Evolutionary conservation across 1,139 yeast species (phyloP).

Genomic region (Saccharomyces hybrid): DNA sequence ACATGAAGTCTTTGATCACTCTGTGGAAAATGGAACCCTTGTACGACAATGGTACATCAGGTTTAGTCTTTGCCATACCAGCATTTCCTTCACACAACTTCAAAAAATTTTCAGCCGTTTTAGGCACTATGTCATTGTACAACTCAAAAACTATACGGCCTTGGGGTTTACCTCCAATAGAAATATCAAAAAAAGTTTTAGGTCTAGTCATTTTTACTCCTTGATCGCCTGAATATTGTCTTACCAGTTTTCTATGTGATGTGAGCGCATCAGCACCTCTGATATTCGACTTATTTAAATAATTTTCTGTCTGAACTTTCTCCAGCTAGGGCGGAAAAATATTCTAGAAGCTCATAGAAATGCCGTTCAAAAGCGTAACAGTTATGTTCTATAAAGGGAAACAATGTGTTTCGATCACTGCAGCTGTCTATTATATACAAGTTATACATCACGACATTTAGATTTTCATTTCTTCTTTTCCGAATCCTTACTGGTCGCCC

Average conservation of each 20-base stretch:
- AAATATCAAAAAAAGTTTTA: constrained; percentile 67
- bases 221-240: neutral
- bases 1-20: constrained; percentile 85
- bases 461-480: neutral
- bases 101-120: constrained; percentile 88
- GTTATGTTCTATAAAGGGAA: neutral
- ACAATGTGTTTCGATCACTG: neutral
- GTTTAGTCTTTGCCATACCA: constrained; percentile 49
- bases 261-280: neutral
- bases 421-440: neutral
- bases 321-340: neutral
- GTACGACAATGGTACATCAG: constrained; percentile 61
- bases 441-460: neutral
- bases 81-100: constrained; percentile 87
- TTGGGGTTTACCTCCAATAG: constrained; percentile 54
- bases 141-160: constrained; percentile 76
- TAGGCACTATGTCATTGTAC: constrained; percentile 77
- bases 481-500: neutral
- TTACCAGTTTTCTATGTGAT: neutral
- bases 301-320: neutral
- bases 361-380: neutral
- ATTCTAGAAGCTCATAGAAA: constrained; percentile 1
- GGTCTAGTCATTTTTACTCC: constrained; percentile 32
- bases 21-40: constrained; percentile 85
- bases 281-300: neutral